phyloP scores from a whole-genome alignment of 2,329 filamentous ascomycete species.

The Thelonectria olida region DNA sequence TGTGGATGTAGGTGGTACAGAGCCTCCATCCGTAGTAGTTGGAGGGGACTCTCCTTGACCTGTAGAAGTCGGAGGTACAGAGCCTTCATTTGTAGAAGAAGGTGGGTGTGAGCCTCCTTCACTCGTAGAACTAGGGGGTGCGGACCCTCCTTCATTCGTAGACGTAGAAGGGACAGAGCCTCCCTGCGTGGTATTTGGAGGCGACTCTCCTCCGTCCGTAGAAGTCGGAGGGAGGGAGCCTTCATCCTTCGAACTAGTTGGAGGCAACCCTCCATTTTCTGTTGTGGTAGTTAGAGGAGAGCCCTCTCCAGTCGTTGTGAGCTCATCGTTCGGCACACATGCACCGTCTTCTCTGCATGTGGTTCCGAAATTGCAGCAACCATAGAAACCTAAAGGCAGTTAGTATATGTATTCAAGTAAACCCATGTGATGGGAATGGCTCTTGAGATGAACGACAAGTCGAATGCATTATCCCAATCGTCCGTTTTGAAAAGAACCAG shows the following conservation, averaged over 20 bases:
- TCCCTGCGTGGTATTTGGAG: no score
- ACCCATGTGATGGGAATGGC: not conserved
- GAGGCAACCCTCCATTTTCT: not conserved
- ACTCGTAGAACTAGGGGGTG: not conserved
- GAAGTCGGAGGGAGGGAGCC: not conserved
- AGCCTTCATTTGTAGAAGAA: slow-evolving; percentile 1
- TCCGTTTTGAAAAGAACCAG: not conserved
- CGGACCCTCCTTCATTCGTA: not conserved
- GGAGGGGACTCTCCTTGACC: no score
- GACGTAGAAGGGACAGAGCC: no score
- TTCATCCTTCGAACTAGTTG: not conserved
- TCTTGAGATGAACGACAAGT: not conserved
- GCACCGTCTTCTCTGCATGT: slow-evolving; percentile 3
- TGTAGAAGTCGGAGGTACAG: not conserved
- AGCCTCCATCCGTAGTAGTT: not conserved
- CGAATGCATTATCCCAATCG: not conserved
- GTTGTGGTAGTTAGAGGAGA: not conserved
- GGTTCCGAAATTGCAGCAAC: slow-evolving; percentile 2
- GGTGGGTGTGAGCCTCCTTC: no score
- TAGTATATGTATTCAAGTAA: not conserved
- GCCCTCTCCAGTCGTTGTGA: not conserved
- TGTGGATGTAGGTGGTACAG: not conserved
- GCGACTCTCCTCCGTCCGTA: not conserved
- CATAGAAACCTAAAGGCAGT: not conserved
- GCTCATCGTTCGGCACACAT: not conserved